Evolutionary conservation across 2,329 filamentous ascomycete species (phyloP).

Genomic region (Capronia americana): DNA sequence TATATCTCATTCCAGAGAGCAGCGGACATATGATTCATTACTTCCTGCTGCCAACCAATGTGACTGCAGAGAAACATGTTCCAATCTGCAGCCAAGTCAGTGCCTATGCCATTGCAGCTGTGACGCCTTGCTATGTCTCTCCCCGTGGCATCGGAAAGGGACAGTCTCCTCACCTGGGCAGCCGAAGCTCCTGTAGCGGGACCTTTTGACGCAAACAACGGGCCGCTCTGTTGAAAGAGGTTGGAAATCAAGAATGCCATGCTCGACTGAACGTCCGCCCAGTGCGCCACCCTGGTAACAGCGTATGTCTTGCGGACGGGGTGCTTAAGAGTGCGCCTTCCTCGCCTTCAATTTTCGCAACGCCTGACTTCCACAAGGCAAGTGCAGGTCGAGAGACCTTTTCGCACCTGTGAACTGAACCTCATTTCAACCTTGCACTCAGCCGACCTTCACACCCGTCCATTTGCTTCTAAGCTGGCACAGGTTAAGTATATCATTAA

Average conservation of each 20-base stretch:
- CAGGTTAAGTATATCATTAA: neutral
- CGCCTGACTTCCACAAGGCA: neutral
- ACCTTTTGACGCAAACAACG: neutral
- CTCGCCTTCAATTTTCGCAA: neutral
- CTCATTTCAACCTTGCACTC: neutral
- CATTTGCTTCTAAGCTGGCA: neutral
- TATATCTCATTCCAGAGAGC: neutral
- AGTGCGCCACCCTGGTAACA: neutral
- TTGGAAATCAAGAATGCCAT: neutral
- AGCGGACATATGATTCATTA: conserved; percentile 7
- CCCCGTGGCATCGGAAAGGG: neutral
- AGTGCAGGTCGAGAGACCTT: neutral
- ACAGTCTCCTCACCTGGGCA: neutral
- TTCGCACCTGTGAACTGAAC: neutral
- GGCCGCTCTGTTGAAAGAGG: neutral
- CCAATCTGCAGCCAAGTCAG: conserved; percentile 4
- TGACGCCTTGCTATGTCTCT: neutral
- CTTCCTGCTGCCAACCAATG: neutral
- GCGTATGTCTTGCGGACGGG: neutral
- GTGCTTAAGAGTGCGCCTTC: neutral
- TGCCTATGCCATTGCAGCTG: neutral
- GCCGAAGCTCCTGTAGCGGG: neutral
- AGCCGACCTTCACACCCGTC: neutral
- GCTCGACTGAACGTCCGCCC: neutral
- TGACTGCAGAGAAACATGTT: neutral